Percentiles rank a stretch among this genome's conserved stretches.
Conservation (phyloP, 176 grass and related monocot species). For the Raddia distichophylla region DNA sequence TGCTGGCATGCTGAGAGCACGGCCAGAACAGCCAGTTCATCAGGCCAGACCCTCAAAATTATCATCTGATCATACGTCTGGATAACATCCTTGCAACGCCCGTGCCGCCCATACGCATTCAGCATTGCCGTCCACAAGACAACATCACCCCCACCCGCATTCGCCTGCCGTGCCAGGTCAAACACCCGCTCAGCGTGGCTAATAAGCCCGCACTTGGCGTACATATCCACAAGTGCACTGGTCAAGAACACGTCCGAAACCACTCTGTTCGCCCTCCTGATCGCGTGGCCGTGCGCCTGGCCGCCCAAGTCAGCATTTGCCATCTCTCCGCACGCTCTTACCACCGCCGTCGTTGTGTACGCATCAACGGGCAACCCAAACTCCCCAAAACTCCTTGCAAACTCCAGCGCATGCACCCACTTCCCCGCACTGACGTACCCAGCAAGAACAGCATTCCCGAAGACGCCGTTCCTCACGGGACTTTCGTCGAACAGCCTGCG, state of each 20-base stretch:
- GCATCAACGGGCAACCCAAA: constrained; percentile 30
- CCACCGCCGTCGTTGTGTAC: constrained; percentile 55
- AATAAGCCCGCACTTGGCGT: constrained; percentile 61
- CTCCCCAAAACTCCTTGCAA: constrained; percentile 44
- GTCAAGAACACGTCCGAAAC: constrained; percentile 47
- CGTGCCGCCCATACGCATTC: constrained; percentile 61
- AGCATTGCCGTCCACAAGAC: constrained; percentile 70
- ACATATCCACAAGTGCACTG: constrained; percentile 62
- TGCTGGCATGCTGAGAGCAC: constrained; percentile 71
- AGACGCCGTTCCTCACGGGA: constrained; percentile 52
- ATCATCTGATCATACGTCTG: constrained; percentile 55
- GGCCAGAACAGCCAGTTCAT: constrained; percentile 54
- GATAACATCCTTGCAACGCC: constrained; percentile 58
- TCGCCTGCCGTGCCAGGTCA: neutral
- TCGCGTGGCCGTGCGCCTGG: constrained; percentile 48
- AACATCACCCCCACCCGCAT: constrained; percentile 37
- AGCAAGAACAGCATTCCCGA: constrained; percentile 53
- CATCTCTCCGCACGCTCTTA: constrained; percentile 52
- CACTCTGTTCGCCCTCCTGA: constrained; percentile 33
- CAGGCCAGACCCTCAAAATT: constrained; percentile 39
- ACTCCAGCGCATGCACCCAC: constrained; percentile 36
- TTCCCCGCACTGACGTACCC: constrained; percentile 42
- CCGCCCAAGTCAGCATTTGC: constrained; percentile 20
- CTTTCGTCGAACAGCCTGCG: constrained; percentile 68
- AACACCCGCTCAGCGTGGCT: constrained; percentile 47